Evolutionary conservation across 192 early-diverging fungal species (phyloP).

Genomic region (Rhizoclosmatium sp.): DNA sequence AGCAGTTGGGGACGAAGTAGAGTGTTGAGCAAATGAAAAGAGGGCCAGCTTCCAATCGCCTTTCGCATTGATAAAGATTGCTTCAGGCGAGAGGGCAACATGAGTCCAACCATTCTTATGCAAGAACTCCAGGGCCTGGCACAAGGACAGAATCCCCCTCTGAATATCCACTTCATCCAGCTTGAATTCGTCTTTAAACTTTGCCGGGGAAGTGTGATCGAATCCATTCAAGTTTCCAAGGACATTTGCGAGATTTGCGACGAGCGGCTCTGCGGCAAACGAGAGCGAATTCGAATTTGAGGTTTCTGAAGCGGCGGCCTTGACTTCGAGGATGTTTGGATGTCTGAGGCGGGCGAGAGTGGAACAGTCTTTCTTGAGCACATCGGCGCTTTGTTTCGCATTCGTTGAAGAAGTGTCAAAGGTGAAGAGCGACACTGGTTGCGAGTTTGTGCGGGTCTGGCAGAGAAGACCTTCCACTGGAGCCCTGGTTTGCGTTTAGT

Average conservation of each 20-base stretch:
- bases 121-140: conserved; percentile 70
- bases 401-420: background rate
- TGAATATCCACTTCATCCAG: conserved; percentile 83
- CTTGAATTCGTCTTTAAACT: conserved; percentile 57
- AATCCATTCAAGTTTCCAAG: conserved; percentile 63
- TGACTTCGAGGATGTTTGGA: conserved; percentile 77
- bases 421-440: conserved; percentile 13
- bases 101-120: conserved; percentile 78
- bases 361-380: conserved; percentile 26
- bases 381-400: background rate
- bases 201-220: conserved; percentile 33
- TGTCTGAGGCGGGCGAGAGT: conserved; percentile 71
- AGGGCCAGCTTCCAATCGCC: conserved; percentile 46
- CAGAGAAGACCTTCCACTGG: conserved; percentile 33
- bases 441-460: background rate
- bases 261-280: conserved; percentile 82
- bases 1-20: background rate
- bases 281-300: conserved; percentile 69
- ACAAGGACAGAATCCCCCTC: conserved; percentile 77
- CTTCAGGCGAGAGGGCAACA: conserved; percentile 73
- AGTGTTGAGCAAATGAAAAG: conserved; percentile 26
- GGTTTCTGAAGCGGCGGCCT: conserved; percentile 68
- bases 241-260: conserved; percentile 69
- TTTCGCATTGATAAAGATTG: conserved; percentile 77
- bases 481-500: background rate